phyloP scores from a whole-genome alignment of 208 protist genomes.

The Trypanosoma vivax region DNA sequence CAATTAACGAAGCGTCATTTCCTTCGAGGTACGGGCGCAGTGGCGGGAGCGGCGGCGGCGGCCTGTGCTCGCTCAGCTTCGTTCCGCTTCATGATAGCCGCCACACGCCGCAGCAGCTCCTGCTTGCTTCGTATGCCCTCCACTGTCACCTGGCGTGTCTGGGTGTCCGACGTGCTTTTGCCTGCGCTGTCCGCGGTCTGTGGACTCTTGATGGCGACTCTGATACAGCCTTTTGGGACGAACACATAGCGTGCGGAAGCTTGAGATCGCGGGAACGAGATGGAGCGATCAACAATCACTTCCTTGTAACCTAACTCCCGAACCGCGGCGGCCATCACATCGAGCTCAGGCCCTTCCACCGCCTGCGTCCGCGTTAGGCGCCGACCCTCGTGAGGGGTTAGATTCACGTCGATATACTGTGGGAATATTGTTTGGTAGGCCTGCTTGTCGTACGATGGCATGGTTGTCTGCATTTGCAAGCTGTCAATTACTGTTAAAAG shows the following conservation, averaged over 20 bases:
- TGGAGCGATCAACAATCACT: slow-evolving; percentile 38
- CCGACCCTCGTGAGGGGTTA: slow-evolving; percentile 66
- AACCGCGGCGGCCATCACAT: slow-evolving; percentile 58
- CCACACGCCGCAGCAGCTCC: slow-evolving; percentile 62
- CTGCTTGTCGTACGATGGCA: slow-evolving; percentile 41
- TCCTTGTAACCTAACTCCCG: slow-evolving; percentile 49
- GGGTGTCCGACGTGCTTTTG: slow-evolving; percentile 85
- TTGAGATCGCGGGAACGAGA: slow-evolving; percentile 62
- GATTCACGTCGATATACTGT: slow-evolving; percentile 76
- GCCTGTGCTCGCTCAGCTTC: slow-evolving; percentile 29
- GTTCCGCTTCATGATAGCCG: slow-evolving; percentile 60
- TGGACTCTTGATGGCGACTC: slow-evolving; percentile 70
- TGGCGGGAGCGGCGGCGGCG: slow-evolving; percentile 30
- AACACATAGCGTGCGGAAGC: slow-evolving; percentile 43
- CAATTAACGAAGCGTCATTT: not conserved
- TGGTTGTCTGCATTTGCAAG: slow-evolving; percentile 2
- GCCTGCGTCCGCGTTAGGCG: slow-evolving; percentile 61
- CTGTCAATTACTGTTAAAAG: not conserved
- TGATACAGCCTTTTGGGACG: slow-evolving; percentile 69
- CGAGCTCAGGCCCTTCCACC: slow-evolving; percentile 55
- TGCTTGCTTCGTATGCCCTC: slow-evolving; percentile 60
- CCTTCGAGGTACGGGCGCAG: slow-evolving; percentile 11
- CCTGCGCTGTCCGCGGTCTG: slow-evolving; percentile 75
- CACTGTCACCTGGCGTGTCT: slow-evolving; percentile 55
- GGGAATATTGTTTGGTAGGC: slow-evolving; percentile 79